These are phyloP conservation scores for Hypsizygus ulmarius DNA, from an alignment of 1,284 basidiomycete genomes.

Conservation along the genomic window DNA sequence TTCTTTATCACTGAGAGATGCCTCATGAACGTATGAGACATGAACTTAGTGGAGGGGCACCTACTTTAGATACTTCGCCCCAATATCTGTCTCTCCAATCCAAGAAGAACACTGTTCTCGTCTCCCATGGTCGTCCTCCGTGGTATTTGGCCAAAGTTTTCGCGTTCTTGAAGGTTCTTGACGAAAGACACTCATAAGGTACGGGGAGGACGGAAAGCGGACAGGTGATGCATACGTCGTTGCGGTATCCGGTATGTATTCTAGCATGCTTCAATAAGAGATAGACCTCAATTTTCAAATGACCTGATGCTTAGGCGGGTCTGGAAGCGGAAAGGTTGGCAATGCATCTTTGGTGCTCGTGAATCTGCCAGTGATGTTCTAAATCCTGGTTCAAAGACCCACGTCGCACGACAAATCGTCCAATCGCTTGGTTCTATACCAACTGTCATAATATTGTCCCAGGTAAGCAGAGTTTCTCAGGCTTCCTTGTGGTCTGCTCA, in stretches of 20 bases:
- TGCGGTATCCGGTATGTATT: constrained; percentile 77
- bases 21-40: constrained; percentile 12
- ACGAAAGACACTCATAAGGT: constrained; percentile 45
- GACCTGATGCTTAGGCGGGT: constrained; percentile 59
- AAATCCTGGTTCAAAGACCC: constrained; percentile 55
- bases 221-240: constrained; percentile 85
- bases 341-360: background rate
- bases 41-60: constrained; percentile 6
- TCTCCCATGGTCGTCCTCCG: constrained; percentile 79
- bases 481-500: background rate
- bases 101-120: constrained; percentile 78
- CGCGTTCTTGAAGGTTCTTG: constrained; percentile 14
- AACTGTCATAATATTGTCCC: constrained; percentile 85
- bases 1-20: constrained; percentile 12
- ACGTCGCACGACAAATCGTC: constrained; percentile 88
- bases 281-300: constrained; percentile 1
- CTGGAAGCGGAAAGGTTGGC: constrained; percentile 88
- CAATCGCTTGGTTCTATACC: constrained; percentile 81
- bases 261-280: constrained; percentile 7
- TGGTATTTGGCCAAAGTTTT: constrained; percentile 45
- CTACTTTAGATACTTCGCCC: constrained; percentile 5
- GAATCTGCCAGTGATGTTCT: constrained; percentile 8
- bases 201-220: constrained; percentile 68
- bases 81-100: constrained; percentile 31
- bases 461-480: constrained; percentile 41